Base-by-base conservation (phyloP, 2,329 filamentous ascomycete species). In the Neonectria sp. region DNA sequence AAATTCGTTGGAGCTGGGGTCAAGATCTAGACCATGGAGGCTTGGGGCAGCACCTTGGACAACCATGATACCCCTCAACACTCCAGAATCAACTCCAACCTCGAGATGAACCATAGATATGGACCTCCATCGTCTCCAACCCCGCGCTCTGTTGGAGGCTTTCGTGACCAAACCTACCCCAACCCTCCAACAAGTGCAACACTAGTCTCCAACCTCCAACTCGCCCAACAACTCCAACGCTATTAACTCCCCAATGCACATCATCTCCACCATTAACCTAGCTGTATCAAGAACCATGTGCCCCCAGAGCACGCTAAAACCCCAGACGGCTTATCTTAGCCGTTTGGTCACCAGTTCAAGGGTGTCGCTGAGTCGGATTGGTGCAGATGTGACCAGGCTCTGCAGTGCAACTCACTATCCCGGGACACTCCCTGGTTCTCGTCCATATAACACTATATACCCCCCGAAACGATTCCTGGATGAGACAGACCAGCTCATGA, bases 241-340 rank as follows among this genome's bases (percentile, higher is more conserved):
- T 53, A 33, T 33, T 21, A 52, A 52, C 21, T 24, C 46, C 33
- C 29, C 45, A 12, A 24, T 27, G 21, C 45, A 21, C 29, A 37
- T 40, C 24, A n/a, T 15, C 58, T 55, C 63, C 51, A 48, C 58
- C 15, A 12, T n/a, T 1, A 21, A 35, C 37, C 51, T 25, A 29
- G n/a, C 24, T 8, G 7, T n/a, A 31, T 40, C 33, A 33, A 15
- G 17, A 21, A 63, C 37, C 33, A 46, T 59, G 37, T 27, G 27
- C 52, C 55, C 49, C 24, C 48, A 59, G 13, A 57, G 48, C 29
- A 35, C 33, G 27, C 60, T 37, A 55, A 57, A 60, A 55, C 65
- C 62, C 65, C 62, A 65, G 65, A 68, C 61, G 58, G 53, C 65
- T 61, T 61, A 65, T 68, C 61, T 61, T 37, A 43, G 46, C 33